Percentiles rank a stretch among this genome's conserved stretches.
phyloP scores from a whole-genome alignment of 176 grass and related monocot species.

The Olyra latifolia region DNA sequence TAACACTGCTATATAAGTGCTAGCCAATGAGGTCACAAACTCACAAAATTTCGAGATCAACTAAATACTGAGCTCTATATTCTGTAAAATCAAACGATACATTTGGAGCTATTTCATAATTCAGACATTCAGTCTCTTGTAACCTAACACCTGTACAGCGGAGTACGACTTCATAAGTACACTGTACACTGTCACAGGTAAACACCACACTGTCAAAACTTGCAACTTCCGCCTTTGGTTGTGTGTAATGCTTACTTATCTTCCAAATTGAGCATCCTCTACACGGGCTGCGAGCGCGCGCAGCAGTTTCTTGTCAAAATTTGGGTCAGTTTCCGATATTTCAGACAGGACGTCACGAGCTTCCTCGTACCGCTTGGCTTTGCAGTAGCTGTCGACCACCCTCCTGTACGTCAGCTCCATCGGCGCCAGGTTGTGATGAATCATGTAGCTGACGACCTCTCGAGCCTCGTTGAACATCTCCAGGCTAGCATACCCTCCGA shows the following conservation, averaged over 20 bases:
- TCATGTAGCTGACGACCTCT: constrained; percentile 87
- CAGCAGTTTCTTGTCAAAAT: constrained; percentile 38
- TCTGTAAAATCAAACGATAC: not conserved
- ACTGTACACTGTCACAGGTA: constrained; percentile 18
- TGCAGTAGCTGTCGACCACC: constrained; percentile 72
- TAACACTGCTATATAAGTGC: not conserved
- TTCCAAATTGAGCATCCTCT: constrained; percentile 37
- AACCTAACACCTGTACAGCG: constrained; percentile 4
- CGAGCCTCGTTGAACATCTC: constrained; percentile 77
- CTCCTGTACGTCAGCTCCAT: constrained; percentile 75
- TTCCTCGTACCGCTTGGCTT: constrained; percentile 56
- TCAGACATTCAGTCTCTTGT: not conserved
- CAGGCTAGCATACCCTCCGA: constrained; percentile 59
- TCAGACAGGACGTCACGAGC: constrained; percentile 55
- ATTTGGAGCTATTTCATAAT: not conserved
- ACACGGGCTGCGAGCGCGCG: constrained; percentile 2
- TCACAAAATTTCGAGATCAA: not conserved
- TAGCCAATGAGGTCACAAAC: not conserved
- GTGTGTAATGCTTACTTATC: not conserved
- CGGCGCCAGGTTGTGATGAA: constrained; percentile 66
- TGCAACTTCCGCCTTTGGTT: not conserved
- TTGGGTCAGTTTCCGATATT: constrained; percentile 46
- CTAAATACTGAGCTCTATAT: not conserved
- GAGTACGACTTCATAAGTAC: constrained; percentile 9
- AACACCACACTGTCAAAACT: constrained; percentile 24